Conservation (phyloP, 2,329 filamentous ascomycete genomes). For the Didymella arachidicola region DNA sequence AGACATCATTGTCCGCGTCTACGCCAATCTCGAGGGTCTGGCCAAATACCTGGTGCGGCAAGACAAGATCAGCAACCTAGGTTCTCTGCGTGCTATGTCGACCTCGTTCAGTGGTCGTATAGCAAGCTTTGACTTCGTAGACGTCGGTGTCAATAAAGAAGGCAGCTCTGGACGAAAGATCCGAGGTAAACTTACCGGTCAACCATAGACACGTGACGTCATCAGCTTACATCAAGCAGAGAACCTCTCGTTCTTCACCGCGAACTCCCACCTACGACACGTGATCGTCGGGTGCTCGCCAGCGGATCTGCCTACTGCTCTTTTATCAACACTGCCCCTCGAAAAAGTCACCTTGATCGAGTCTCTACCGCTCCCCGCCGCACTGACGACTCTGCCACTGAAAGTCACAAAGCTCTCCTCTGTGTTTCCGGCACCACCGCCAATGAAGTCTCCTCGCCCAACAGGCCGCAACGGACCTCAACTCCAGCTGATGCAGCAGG, state of each 20-base stretch:
- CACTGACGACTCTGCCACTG: constrained; percentile 42
- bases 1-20: constrained; percentile 47
- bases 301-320: constrained; percentile 39
- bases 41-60: constrained; percentile 48
- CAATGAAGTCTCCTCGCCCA: constrained; percentile 32
- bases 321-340: constrained; percentile 44
- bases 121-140: constrained; percentile 48
- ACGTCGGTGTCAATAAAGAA: constrained; percentile 49
- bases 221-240: constrained; percentile 32
- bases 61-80: constrained; percentile 47
- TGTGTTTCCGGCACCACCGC: constrained; percentile 41
- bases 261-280: constrained; percentile 47
- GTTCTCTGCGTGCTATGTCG: constrained; percentile 46
- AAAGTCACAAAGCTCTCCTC: constrained; percentile 38
- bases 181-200: constrained; percentile 32
- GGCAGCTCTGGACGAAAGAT: constrained; percentile 46
- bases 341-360: constrained; percentile 47
- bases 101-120: constrained; percentile 50
- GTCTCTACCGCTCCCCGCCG: constrained; percentile 37
- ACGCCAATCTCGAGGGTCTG: constrained; percentile 49
- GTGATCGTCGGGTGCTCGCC: constrained; percentile 47
- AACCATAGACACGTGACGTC: not conserved
- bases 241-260: constrained; percentile 46
- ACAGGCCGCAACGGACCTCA: constrained; percentile 35
- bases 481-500: constrained; percentile 48